Evolutionary conservation across 164 flowering plant genomes (phyloP).

Genomic region (Tetracentron sinense): DNA sequence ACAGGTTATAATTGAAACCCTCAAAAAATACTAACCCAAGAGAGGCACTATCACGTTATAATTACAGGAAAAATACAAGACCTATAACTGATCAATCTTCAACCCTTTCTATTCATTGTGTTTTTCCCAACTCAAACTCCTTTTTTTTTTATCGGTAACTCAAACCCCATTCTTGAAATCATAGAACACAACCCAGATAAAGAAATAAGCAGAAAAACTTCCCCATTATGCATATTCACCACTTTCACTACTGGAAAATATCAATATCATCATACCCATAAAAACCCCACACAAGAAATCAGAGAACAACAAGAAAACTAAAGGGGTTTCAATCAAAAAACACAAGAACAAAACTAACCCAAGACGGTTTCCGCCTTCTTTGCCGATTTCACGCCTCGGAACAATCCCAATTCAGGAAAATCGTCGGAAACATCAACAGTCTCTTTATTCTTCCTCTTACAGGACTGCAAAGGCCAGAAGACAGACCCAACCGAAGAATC

Average conservation of each 20-base stretch:
- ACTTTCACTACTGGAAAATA: too few relatives aligned
- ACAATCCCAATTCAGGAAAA: slow-evolving; percentile 15
- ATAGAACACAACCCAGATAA: not conserved
- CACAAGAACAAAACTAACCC: slow-evolving; percentile 13
- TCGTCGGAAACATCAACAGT: slow-evolving; percentile 12
- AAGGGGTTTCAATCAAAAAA: not conserved
- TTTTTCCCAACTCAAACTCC: too few relatives aligned
- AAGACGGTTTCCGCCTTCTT: slow-evolving; percentile 8
- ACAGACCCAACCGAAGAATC: slow-evolving; percentile 62
- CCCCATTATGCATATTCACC: too few relatives aligned
- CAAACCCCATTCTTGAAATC: not conserved
- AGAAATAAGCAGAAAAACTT: not conserved
- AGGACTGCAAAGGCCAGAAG: slow-evolving; percentile 52
- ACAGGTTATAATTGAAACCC: too few relatives aligned
- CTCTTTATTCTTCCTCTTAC: slow-evolving; percentile 44
- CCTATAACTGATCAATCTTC: too few relatives aligned
- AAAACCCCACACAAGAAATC: not conserved
- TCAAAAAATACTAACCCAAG: too few relatives aligned
- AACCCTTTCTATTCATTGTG: too few relatives aligned
- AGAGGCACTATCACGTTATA: too few relatives aligned
- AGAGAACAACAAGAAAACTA: not conserved
- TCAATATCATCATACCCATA: not conserved
- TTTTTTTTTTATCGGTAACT: too few relatives aligned
- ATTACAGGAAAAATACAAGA: too few relatives aligned
- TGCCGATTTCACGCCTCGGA: slow-evolving; percentile 8